Evolutionary conservation across 2,329 filamentous ascomycete genomes (phyloP), one percentile per base, ranked within the genome.

Genomic region (Metarhizium humberi): DNA sequence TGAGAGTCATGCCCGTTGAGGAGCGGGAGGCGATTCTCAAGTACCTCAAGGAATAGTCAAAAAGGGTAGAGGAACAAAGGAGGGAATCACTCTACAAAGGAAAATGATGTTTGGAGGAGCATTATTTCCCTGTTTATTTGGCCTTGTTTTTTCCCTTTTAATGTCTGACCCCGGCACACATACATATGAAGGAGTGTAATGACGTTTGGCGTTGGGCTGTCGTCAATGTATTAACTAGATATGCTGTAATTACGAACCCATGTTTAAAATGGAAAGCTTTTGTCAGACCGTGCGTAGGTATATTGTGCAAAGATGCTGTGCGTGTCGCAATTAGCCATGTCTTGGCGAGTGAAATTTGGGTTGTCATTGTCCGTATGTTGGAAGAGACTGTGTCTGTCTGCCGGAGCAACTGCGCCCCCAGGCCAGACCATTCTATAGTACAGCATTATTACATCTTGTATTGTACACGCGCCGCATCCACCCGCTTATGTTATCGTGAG

Each of bases 1-100:
- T 97, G 63, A 85, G 87, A 64, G 91, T 92, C 70, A 82, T 99
- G 76, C 90, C 92, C 18, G 87, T 92, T 52, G 84, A 83, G 61
- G 92, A 99, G 79, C 88, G 90, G 70, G 91, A 96, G 73, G 83
- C 88, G 71, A 80, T 95, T 53, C 77, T 96, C 58, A 76, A 79
- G 69, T 82, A 77, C 61, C 66, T 84, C 55, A 69, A 74, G 61
- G 77, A 74, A 65, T 75, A 71, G 3, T 4, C 25, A 25, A 25
- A 34, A 34, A 57, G 25, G 6, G 3, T 18, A 42, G 34, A 55
- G 38, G 25, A 51, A 49, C 13, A 42, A 57, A 16, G 18, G 10
- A 13, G 20, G 16, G 7, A 14, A 48, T 2, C 13, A 32, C 32
- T n/a, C 7, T 32, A 45, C 25, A 25, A 25, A 8, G 30, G 20